phyloP scores from a whole-genome alignment of 345 rosid species.

The Streptanthus diversifolius region DNA sequence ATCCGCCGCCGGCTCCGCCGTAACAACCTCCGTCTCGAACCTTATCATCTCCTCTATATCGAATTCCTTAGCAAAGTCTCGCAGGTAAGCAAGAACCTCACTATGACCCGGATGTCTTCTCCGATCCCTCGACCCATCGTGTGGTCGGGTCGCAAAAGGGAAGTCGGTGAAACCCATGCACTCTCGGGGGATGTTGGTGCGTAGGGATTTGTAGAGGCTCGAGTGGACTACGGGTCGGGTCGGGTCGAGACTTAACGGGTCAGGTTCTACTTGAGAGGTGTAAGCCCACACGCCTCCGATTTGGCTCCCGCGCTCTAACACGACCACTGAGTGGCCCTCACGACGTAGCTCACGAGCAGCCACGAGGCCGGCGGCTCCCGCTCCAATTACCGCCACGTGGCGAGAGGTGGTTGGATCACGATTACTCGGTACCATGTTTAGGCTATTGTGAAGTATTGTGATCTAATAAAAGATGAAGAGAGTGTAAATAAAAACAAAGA shows the following conservation, averaged over 20 bases:
- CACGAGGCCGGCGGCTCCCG: slow-evolving; percentile 83
- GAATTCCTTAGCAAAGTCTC: slow-evolving; percentile 63
- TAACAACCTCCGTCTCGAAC: slow-evolving; percentile 61
- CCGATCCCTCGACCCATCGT: slow-evolving; percentile 43
- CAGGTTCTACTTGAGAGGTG: slow-evolving; percentile 56
- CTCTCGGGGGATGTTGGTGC: slow-evolving; percentile 88
- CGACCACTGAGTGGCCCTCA: slow-evolving; percentile 75
- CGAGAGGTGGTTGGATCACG: slow-evolving; percentile 17
- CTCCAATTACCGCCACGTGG: slow-evolving; percentile 83
- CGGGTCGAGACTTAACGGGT: slow-evolving; percentile 71
- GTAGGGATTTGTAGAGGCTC: slow-evolving; percentile 74
- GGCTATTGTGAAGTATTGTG: not conserved
- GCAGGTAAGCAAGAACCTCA: slow-evolving; percentile 65
- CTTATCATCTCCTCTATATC: slow-evolving; percentile 60
- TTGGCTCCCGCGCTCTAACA: slow-evolving; percentile 58
- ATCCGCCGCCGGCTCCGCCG: slow-evolving; percentile 15
- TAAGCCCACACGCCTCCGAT: slow-evolving; percentile 91
- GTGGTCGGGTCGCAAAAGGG: slow-evolving; percentile 51
- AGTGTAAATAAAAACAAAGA: slow-evolving; percentile 4
- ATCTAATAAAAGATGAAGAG: slow-evolving; percentile 8
- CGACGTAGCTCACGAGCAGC: slow-evolving; percentile 77
- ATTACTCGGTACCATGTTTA: slow-evolving; percentile 16
- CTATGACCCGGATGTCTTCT: slow-evolving; percentile 74
- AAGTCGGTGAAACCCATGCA: slow-evolving; percentile 76
- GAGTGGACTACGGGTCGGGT: slow-evolving; percentile 52